Base-by-base conservation (phyloP, 1,139 yeast species). In the Scheffersomyces parashehatae region DNA sequence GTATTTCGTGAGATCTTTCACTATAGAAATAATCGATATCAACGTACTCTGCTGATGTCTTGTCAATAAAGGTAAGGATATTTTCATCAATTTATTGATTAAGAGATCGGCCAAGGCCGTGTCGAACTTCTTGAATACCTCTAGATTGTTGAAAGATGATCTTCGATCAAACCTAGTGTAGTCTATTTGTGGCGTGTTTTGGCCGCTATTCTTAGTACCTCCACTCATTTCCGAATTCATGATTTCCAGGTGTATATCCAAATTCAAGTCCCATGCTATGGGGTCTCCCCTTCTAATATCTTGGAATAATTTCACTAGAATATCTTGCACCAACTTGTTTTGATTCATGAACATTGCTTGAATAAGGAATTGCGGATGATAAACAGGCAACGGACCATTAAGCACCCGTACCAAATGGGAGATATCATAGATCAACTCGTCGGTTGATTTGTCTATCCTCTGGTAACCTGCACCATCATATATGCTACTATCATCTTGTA, bases 11-110 rank as follows among this genome's bases (percentile, higher is more conserved):
- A 88, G 73, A 20, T 79, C 81, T 32, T 74, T 70, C 14, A 87
- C 68, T 2, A 90, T 84, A 38, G 79, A 82, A 10, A 88, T 73
- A 1, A 89, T 81, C 12, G 88, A 81, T 2, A 85, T 75, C 35
- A 91, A 75, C 0, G 97, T 89, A 26, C 85, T 82, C 59, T 91
- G 98, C 59, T 91, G 97, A 65, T 91, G 97, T 48, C 97, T 80
- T 0, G 97, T 89, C 38, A 91, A 63, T 49, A 85, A 83, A 0
- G 97, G 97, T 28, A 91, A 68, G 0, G 93, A 76, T 2, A 79
- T 70, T 47, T 78, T 82, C 42, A 81, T 81, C 39, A 91, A 67
- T 52, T 81, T 80, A 26, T 84, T 87, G 15, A 73, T 67, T 26
- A 91, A 67, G 4, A 78, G 60, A 2, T 70, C 73, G 2, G 82